Evolutionary conservation across 2,329 filamentous ascomycete species (phyloP).

Genomic region (Beauveria rudraprayagi): DNA sequence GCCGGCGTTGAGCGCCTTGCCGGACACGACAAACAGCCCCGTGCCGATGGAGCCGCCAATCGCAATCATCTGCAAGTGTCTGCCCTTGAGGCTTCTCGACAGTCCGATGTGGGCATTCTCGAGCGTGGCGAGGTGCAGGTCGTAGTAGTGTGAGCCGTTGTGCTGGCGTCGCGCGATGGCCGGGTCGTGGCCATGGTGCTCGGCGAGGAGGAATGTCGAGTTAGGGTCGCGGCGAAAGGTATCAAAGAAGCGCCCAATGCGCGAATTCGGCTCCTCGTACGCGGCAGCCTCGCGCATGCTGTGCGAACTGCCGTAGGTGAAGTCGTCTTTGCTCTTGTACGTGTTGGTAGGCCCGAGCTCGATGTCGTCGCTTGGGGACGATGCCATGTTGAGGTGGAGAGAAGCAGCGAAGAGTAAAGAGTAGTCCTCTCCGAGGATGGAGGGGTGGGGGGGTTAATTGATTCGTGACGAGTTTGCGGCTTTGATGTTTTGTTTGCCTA

Average conservation of each 20-base stretch:
- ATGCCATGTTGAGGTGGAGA: constrained; percentile 25
- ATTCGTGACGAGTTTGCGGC: neutral
- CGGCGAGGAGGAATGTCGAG: constrained; percentile 36
- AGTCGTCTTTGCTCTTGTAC: constrained; percentile 51
- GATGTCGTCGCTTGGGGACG: constrained; percentile 29
- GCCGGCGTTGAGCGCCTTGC: constrained; percentile 59
- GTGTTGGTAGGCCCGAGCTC: constrained; percentile 51
- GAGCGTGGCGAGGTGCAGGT: constrained; percentile 51
- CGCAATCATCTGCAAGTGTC: constrained; percentile 95
- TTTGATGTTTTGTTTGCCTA: constrained; percentile 8
- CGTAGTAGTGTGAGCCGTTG: constrained; percentile 43
- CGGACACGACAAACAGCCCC: constrained; percentile 81
- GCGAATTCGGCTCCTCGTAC: constrained; percentile 27
- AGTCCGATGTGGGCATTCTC: constrained; percentile 71
- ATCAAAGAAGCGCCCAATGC: constrained; percentile 42
- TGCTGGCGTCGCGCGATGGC: constrained; percentile 20
- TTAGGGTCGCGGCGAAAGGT: constrained; percentile 56
- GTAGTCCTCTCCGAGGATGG: no score
- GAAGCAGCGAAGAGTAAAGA: neutral
- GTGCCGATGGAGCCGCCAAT: constrained; percentile 88
- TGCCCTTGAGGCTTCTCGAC: constrained; percentile 67
- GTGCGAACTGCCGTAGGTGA: constrained; percentile 40
- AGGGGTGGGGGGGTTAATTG: neutral
- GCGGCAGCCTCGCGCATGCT: constrained; percentile 42
- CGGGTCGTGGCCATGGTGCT: constrained; percentile 36